These are phyloP conservation scores for Peltaster fructicola DNA, from an alignment of 2,329 filamentous ascomycete species.

Conservation along the genomic window DNA sequence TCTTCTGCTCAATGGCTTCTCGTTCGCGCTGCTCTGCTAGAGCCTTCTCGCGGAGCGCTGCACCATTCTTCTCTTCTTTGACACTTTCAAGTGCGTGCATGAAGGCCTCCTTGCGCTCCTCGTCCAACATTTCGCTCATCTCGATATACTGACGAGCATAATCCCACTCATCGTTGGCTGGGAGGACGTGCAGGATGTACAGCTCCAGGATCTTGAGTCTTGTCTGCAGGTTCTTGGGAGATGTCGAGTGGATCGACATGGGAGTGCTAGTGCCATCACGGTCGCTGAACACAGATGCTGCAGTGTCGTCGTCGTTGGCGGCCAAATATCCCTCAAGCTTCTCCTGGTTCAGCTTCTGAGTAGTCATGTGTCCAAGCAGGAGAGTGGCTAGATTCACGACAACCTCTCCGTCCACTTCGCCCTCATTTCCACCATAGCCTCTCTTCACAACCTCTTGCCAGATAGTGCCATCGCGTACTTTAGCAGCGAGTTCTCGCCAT, in stretches of 20 bases:
- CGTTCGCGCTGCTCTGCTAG: conserved; percentile 38
- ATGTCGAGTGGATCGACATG: conserved; percentile 33
- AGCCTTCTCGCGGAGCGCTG: conserved; percentile 46
- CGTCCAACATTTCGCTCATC: conserved; percentile 58
- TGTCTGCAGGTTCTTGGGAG: conserved; percentile 29
- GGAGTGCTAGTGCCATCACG: conserved; percentile 30
- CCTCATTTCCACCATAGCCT: conserved; percentile 76
- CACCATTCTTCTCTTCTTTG: conserved; percentile 45
- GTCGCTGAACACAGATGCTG: conserved; percentile 21
- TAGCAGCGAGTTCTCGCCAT: conserved; percentile 66
- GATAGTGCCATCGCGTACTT: conserved; percentile 75
- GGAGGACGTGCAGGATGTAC: conserved; percentile 87
- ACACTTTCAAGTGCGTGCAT: conserved; percentile 11
- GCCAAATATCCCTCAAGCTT: conserved; percentile 80
- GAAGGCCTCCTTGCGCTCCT: conserved; percentile 40
- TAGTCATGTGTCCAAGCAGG: conserved; percentile 72
- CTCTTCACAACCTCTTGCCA: conserved; percentile 85
- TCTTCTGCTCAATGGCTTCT: conserved; percentile 22
- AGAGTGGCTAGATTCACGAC: conserved; percentile 85
- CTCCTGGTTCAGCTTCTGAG: conserved; percentile 70
- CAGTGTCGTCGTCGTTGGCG: conserved; percentile 30
- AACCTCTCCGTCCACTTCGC: conserved; percentile 84
- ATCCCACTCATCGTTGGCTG: conserved; percentile 88
- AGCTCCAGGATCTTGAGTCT: conserved; percentile 86
- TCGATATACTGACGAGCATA: conserved; percentile 84